Conservation (phyloP, 139 green algal genomes). For the Micractinium conductrix region DNA sequence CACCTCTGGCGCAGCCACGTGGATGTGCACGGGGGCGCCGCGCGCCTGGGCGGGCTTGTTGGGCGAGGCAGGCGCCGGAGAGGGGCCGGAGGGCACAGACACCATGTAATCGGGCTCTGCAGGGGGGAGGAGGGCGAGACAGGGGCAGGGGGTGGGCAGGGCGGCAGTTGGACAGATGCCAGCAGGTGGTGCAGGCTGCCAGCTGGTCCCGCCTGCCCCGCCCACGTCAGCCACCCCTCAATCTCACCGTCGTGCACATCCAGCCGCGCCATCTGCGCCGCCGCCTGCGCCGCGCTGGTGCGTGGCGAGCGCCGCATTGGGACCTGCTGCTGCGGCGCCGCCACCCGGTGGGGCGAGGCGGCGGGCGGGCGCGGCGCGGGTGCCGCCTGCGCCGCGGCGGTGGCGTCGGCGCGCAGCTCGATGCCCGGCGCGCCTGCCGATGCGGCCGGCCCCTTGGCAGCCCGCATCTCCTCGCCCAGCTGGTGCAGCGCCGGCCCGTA, state of each 20-base stretch:
- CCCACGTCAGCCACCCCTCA: neutral
- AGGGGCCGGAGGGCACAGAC: conserved; percentile 25
- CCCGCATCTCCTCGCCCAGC: conserved; percentile 23
- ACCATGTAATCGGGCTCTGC: conserved; percentile 41
- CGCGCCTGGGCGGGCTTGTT: conserved; percentile 33
- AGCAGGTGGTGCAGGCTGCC: neutral
- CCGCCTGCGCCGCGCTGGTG: neutral
- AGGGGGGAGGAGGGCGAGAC: neutral
- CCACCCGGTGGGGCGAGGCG: neutral
- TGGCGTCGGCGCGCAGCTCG: conserved; percentile 7
- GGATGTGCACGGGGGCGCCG: conserved; percentile 35
- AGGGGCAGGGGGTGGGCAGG: neutral
- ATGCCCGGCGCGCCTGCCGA: neutral
- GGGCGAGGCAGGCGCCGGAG: conserved; percentile 8
- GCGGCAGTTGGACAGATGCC: too few relatives aligned
- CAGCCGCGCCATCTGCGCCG: conserved; percentile 7
- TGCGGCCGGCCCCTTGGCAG: conserved; percentile 16
- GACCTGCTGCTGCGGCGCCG: neutral
- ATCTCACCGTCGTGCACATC: conserved; percentile 29
- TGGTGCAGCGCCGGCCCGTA: conserved; percentile 52
- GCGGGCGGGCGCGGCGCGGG: neutral
- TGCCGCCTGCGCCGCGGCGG: neutral
- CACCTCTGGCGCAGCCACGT: conserved; percentile 18
- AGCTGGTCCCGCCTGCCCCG: neutral
- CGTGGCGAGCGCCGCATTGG: too few relatives aligned